Evolutionary conservation across 495 filamentous ascomycete species (phyloP), one percentile per base, ranked within the genome.

Genomic region (Penicillium chermesinum): DNA sequence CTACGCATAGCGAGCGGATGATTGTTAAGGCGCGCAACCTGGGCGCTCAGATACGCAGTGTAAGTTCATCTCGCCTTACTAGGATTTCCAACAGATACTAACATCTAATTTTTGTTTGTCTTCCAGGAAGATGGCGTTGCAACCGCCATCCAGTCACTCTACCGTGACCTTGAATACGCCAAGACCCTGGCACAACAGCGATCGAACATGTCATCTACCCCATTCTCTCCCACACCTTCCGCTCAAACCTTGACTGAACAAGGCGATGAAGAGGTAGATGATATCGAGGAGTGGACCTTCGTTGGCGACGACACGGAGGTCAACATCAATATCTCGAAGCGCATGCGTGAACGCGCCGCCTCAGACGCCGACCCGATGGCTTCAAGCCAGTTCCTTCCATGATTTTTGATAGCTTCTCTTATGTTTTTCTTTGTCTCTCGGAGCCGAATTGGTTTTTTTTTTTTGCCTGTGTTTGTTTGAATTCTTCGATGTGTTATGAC

Each of bases 141-240:
- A 12, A 86, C 76, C 13, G 93, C 94, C 8, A 89, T 98, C 51
- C 88, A 97, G 61, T 83, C 84, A 44, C 89, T 98, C 44, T 98
- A 96, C 63, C 84, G 93, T 8, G 93, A 97, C 62, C 76, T 98
- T 34, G 93, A 97, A 60, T 96, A 97, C 50, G 94, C 93, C n/a
- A 87, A 83, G 63, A 85, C 84, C 15, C 72, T 96, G 43, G 86
- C 95, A 66, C 87, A 85, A 63, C 74, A 77, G 54, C 77, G 73
- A 35, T 69, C 65, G 0, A 62, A 60, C 41, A 59, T 64, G 18
- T 71, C 73, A 10, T 61, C 68, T 5, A 72, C 69, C 12, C 67
- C 70, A 0, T 71, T 70, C 45, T 71, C 65, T 8, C 68, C 70
- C 4, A 69, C 63, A 0, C 69, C 66, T 1, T 57, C 66, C 7